A percentile compares a stretch with the other conserved stretches of the same genome.
Conservation (phyloP, 2,329 filamentous ascomycete genomes). For the Neopestalotiopsis sp. region DNA sequence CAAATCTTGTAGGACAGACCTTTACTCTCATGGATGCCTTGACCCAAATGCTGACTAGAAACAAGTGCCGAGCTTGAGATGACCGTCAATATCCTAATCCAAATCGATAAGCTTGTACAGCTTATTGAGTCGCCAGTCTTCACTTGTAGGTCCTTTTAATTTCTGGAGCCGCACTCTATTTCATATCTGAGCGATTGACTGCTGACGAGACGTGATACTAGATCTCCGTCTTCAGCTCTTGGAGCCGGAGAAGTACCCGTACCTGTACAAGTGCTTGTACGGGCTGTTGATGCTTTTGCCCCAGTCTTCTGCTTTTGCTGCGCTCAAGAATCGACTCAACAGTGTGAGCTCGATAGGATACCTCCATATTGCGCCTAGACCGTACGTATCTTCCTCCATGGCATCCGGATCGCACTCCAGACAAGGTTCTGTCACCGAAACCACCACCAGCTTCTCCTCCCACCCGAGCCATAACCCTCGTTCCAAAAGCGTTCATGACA, state of each 20-base stretch:
- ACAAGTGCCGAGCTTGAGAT: slow-evolving; percentile 93
- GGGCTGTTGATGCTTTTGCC: slow-evolving; percentile 97
- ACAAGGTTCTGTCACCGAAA: slow-evolving; percentile 40
- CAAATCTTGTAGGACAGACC: slow-evolving; percentile 79
- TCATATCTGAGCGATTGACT: neutral
- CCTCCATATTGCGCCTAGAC: slow-evolving; percentile 79
- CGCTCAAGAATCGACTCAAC: slow-evolving; percentile 94
- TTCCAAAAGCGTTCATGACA: slow-evolving; percentile 40
- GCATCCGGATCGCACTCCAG: slow-evolving; percentile 37
- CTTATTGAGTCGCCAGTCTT: slow-evolving; percentile 97
- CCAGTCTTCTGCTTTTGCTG: slow-evolving; percentile 95
- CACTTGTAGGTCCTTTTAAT: slow-evolving; percentile 70
- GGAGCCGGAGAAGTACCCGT: slow-evolving; percentile 92
- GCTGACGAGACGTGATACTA: slow-evolving; percentile 40
- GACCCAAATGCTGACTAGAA: slow-evolving; percentile 25
- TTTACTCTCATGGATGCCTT: neutral
- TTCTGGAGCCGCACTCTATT: neutral
- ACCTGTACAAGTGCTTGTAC: slow-evolving; percentile 97
- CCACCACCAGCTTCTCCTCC: slow-evolving; percentile 29
- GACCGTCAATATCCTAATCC: slow-evolving; percentile 98
- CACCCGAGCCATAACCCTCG: slow-evolving; percentile 31
- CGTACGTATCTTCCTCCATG: slow-evolving; percentile 61
- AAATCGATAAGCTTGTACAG: slow-evolving; percentile 98
- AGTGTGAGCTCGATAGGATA: slow-evolving; percentile 97
- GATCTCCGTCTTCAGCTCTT: slow-evolving; percentile 93